Evolutionary conservation across 768 basidiomycete species (phyloP), one percentile per base, ranked within the genome.

Genomic region (Boletus fagicola): DNA sequence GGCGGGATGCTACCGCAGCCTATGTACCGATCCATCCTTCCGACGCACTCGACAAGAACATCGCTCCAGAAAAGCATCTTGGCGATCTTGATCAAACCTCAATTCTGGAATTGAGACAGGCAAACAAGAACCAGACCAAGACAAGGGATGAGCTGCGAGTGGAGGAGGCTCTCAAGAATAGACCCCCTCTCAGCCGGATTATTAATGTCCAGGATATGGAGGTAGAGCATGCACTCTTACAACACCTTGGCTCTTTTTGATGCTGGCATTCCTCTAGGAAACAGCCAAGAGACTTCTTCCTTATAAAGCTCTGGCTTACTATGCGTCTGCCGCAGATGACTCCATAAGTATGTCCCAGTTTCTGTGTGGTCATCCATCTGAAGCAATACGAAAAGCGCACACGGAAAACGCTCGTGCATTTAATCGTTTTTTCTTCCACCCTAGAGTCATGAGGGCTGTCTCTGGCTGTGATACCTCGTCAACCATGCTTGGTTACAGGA

Each of bases 11-110:
- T n/a, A 91, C 90, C 0, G 72, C 73, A 7, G 87, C 76, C 5
- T 91, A 87, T 67, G 81, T 88, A 59, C 88, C 90, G 6, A 91
- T 97, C 43, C 95, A 98, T 72, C 86, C 94, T 4, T 83, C 87
- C 26, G 87, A 90, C 62, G 85, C 90, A 20, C 81, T 96, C 48
- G 81, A 86, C 50, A 85, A 83, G 72, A 81, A 87, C 68, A 78
- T 93, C 20, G 80, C 86, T 11, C 72, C 76, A 16, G 83, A 86
- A 28, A 90, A 87, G 66, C 87, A 89, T 68, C 77, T 94, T 12
- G 93, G 93, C 1, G 66, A 76, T 4, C 75, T 96, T 30, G 80
- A 83, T 43, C 65, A 74, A 7, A 69, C 75, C 49, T 80, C 83
- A 3, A 71, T 77, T 2, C 67, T 67, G 44, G 64, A 71, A 20